Percentiles rank a stretch among this genome's conserved stretches.
phyloP scores from a whole-genome alignment of 129 eudicot genomes.

The Arctium lappa region DNA sequence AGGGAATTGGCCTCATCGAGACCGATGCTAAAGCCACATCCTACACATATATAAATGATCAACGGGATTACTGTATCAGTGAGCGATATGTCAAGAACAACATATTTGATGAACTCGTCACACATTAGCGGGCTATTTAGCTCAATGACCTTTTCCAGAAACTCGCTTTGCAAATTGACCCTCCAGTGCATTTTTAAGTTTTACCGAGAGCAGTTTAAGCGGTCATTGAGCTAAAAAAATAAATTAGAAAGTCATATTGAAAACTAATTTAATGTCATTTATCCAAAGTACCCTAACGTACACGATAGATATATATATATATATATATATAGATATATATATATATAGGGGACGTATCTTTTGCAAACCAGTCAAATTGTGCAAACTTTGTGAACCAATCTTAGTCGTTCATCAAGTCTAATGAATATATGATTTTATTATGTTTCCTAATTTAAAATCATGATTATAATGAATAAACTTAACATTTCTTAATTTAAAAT shows the following conservation, averaged over 20 bases:
- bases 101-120: not conserved
- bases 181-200: not conserved
- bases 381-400: too few relatives aligned
- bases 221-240: not conserved
- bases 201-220: not conserved
- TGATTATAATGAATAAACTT: too few relatives aligned
- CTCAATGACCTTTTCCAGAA: not conserved
- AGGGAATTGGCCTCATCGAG: conserved; percentile 92
- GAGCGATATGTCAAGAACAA: not conserved
- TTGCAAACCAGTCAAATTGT: too few relatives aligned
- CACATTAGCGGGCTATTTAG: not conserved
- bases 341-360: too few relatives aligned
- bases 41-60: conserved; percentile 28
- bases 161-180: not conserved
- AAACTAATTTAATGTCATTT: not conserved
- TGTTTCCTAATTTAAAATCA: too few relatives aligned
- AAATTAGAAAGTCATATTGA: not conserved
- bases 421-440: too few relatives aligned
- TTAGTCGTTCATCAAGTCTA: too few relatives aligned
- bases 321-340: too few relatives aligned
- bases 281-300: not conserved
- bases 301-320: not conserved
- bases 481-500: too few relatives aligned
- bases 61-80: not conserved
- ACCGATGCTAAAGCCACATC: conserved; percentile 88